Base-by-base conservation (phyloP, 78 protist species). In the Monocercomonoides exilis region DNA sequence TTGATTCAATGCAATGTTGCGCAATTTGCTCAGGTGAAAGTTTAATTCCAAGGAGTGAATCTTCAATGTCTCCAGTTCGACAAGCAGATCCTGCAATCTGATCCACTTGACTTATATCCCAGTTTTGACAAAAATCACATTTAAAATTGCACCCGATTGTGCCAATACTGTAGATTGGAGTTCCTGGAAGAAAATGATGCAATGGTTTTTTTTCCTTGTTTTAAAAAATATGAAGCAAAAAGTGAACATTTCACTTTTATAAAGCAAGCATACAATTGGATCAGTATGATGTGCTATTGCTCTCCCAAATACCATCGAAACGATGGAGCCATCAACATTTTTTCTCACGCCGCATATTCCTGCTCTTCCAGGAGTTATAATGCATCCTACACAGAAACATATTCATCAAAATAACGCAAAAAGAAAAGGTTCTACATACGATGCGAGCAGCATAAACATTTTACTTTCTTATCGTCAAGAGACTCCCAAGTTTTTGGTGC, bases 171-270 rank as follows among this genome's bases (percentile, higher is more conserved):
- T 81, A 35, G 2, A 84, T 44, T 32, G 0, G 64, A 29, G 87
- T 2, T n/a, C 89, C 91, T 1, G 93, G 93, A 63, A 85, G 0
- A 77, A 91, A 0, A 29, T 91, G 93, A 77, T 88, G 1, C 35
- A 91, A 45, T 0, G 93, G 93, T 80, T 91, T 91, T 35, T 91
- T 91, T 80, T 91, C 93, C 70, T 54, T 11, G 21, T 29, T 29
- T 29, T 29, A 54, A 54, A 54, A 21, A 29, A 54, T 29, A 54
- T 54, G 11, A 21, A 54, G 70, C 11, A 21, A 54, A 54, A 29
- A 29, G 70, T 21, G 11, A 21, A 54, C 38, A 54, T n/a, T n/a
- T n/a, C n/a, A n/a, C n/a, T n/a, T n/a, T n/a, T n/a, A n/a, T n/a
- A n/a, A n/a, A n/a, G n/a, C n/a, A n/a, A n/a, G n/a, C 70, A 21